Base-by-base conservation (phyloP, 2,329 filamentous ascomycete species). In the Exophiala lecanii-corni region DNA sequence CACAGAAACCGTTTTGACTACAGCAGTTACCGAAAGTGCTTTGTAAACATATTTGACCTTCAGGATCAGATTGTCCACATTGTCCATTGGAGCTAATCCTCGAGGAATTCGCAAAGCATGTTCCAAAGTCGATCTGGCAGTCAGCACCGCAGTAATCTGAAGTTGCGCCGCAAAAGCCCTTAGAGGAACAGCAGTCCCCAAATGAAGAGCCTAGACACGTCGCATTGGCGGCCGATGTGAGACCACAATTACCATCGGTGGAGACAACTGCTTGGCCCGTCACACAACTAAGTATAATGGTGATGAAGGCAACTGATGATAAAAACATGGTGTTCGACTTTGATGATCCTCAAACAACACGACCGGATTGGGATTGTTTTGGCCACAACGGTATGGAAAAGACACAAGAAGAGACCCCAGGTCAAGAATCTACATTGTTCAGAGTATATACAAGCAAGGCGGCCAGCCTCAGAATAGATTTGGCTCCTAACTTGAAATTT, bases 101-200 rank as follows among this genome's bases (percentile, higher is more conserved):
- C 5, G 30, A 32, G n/a, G 30, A 12, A 32, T 32, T 32, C 6
- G 5, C 30, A n/a, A 18, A 6, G 15, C 34, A 36, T 5, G 5
- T 36, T 13, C 34, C 34, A 23, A 18, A 36, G 16, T 10, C 13
- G 5, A 5, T 18, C 34, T 36, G 34, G 13, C 34, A 36, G 9
- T 18, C 34, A 17, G 20, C 20, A 36, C 20, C 34, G 17, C 34
- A 36, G 20, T 36, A 36, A 5, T n/a, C 16, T 7, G n/a, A 10
- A 5, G 16, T 36, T n/a, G 13, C 17, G 6, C 34, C 34, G 15
- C 34, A 36, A 19, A 5, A 36, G 6, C 34, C 34, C 6, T 36
- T 36, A 23, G 34, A 7, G 6, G 34, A 36, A 17, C 34, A 36
- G 13, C 34, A 36, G 34, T 36, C 34, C 13, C 34, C 34, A 18